phyloP scores from a whole-genome alignment of 225 moss, liverwort and hornwort species.

The Pseudisothecium myosuroides region DNA sequence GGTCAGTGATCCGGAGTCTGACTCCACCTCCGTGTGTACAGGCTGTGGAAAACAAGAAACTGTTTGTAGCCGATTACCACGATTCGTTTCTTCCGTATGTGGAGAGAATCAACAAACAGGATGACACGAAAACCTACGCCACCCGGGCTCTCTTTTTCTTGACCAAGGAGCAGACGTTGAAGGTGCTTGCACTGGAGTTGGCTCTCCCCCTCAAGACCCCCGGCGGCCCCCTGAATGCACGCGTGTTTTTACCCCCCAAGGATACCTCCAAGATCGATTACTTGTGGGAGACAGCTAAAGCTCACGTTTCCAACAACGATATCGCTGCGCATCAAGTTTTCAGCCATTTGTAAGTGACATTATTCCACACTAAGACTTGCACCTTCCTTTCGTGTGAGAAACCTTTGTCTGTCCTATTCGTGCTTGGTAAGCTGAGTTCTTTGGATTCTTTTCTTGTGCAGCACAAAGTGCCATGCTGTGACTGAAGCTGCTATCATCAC shows the following conservation, averaged over 20 bases:
- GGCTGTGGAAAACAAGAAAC: slow-evolving; percentile 8
- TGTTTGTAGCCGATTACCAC: slow-evolving; percentile 40
- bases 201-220: slow-evolving; percentile 3
- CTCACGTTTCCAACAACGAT: slow-evolving; percentile 38
- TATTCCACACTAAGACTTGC: not conserved
- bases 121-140: slow-evolving; percentile 24
- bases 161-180: slow-evolving; percentile 10
- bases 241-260: slow-evolving; percentile 19
- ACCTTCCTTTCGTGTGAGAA: not conserved
- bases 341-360: slow-evolving; percentile 33
- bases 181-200: slow-evolving; percentile 31
- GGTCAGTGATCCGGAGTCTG: not conserved
- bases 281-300: slow-evolving; percentile 36
- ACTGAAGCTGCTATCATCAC: slow-evolving; percentile 35
- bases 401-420: not conserved
- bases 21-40: not conserved
- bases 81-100: slow-evolving; percentile 51
- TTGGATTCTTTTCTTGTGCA: not conserved
- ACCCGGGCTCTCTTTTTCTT: slow-evolving; percentile 31
- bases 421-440: not conserved
- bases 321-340: slow-evolving; percentile 40
- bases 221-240: not conserved
- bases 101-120: slow-evolving; percentile 30
- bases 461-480: slow-evolving; percentile 25
- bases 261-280: slow-evolving; percentile 5